Conservation (phyloP, 1,139 yeast species). For the Taphrina wiesneri region DNA sequence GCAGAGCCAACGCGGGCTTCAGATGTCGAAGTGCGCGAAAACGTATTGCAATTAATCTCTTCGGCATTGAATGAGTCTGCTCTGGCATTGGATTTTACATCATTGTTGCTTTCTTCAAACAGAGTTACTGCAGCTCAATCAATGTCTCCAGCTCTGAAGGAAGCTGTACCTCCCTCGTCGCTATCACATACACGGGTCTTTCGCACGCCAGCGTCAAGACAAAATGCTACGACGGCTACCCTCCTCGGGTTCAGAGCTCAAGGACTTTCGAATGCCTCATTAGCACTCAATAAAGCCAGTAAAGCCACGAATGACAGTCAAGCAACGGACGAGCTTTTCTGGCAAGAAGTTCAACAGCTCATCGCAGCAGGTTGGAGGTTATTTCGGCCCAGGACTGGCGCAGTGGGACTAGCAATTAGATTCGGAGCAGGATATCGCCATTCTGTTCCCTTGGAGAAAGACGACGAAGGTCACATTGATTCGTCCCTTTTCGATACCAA, state of each 20-base stretch:
- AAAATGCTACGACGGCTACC: slow-evolving; percentile 44
- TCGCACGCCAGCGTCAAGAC: slow-evolving; percentile 44
- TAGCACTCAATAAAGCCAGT: slow-evolving; percentile 36
- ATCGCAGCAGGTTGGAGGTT: slow-evolving; percentile 9
- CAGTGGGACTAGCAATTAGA: slow-evolving; percentile 8
- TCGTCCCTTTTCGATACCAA: slow-evolving; percentile 4
- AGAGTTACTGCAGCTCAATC: slow-evolving; percentile 86
- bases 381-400: slow-evolving; percentile 1
- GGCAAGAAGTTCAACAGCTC: slow-evolving; percentile 11
- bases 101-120: slow-evolving; percentile 74
- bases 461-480: slow-evolving; percentile 15
- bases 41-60: slow-evolving; percentile 58
- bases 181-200: slow-evolving; percentile 44
- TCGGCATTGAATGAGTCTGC: slow-evolving; percentile 85
- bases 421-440: slow-evolving; percentile 18
- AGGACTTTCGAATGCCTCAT: slow-evolving; percentile 61
- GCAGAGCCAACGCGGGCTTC: not conserved
- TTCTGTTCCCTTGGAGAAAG: not conserved
- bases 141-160: slow-evolving; percentile 82
- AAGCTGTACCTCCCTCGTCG: slow-evolving; percentile 77
- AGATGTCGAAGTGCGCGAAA: slow-evolving; percentile 38
- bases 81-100: slow-evolving; percentile 79
- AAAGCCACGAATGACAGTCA: not conserved
- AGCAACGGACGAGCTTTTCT: slow-evolving; percentile 3
- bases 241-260: slow-evolving; percentile 87